A percentile compares a stretch with the other conserved stretches of the same genome.
These are phyloP conservation scores for Scleroderma bovista DNA, from an alignment of 768 basidiomycete genomes.

Conservation along the genomic window DNA sequence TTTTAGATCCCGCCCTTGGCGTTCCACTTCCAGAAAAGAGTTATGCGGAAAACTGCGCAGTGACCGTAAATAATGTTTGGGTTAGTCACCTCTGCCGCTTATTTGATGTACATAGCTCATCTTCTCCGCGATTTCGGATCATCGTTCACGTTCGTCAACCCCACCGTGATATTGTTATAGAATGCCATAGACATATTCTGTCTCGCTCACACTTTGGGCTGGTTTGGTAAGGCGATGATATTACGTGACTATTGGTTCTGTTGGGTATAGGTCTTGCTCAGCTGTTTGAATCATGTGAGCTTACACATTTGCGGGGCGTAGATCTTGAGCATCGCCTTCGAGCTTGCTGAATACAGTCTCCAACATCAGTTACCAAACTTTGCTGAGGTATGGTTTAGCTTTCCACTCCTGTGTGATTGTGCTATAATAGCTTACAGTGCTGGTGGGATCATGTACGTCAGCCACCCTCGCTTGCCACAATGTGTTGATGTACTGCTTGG, in stretches of 20 bases:
- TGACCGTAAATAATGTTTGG: conserved; percentile 63
- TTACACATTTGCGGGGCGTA: conserved; percentile 22
- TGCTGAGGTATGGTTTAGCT: conserved; percentile 56
- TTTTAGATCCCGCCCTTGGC: conserved; percentile 68
- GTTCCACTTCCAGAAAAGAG: conserved; percentile 76
- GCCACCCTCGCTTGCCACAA: conserved; percentile 3
- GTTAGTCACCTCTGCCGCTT: conserved; percentile 31
- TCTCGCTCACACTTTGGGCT: conserved; percentile 77
- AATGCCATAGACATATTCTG: conserved; percentile 85
- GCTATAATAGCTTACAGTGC: conserved; percentile 43
- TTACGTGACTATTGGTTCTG: conserved; percentile 92
- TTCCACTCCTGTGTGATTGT: conserved; percentile 11
- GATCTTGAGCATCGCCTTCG: conserved; percentile 86
- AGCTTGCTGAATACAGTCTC: conserved; percentile 83
- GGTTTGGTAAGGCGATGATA: conserved; percentile 91
- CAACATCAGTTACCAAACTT: conserved; percentile 89
- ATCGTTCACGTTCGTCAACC: not conserved
- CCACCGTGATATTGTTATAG: conserved; percentile 29
- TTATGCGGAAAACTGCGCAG: conserved; percentile 76
- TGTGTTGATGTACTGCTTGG: conserved; percentile 11
- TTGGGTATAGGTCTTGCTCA: conserved; percentile 53
- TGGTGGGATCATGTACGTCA: conserved; percentile 88
- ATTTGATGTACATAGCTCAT: not conserved
- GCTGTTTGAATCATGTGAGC: conserved; percentile 7
- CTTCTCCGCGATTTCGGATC: not conserved